Base-by-base conservation (phyloP, 1,284 basidiomycete genomes). In the Trichosporon sp. region DNA sequence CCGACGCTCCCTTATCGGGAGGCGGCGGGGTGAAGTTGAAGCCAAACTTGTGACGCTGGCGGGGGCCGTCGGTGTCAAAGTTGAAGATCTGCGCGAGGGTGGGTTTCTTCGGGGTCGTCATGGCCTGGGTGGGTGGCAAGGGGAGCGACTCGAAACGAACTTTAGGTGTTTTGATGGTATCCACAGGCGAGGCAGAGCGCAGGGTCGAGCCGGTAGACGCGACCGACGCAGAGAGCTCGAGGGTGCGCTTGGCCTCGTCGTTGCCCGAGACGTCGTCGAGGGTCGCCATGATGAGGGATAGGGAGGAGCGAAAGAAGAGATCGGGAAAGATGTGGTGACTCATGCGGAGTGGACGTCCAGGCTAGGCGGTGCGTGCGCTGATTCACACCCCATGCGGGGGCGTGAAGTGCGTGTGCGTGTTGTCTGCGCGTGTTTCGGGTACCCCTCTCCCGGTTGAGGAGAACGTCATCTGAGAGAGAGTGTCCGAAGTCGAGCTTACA, bases 11-110 rank as follows among this genome's bases (percentile, higher is more conserved):
- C 16, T 32, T 21, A 32, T 32, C 32, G 14, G 31, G 32, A 16
- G 31, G 16, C 31, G 59, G 31, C 32, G 59, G 31, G 6, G 59
- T 16, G 12, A 35, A 63, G 59, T 35, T 63, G 59, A 35, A 35
- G 4, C 16, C 14, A 5, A 35, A 35, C 59, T 37, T 63, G 31
- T 19, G 12, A n/a, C 32, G 5, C 31, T 19, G 19, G 51, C 51
- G 51, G 2, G 51, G 21, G 7, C 2, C 21, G 51, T 26, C 21
- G 16, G 14, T 16, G 59, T 63, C 59, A n/a, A 63, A 35, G 32
- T 63, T n/a, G 59, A 63, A 63, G 59, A 63, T 35, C 32, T 63
- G 59, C 31, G 59, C 59, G 31, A 63, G 59, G 16, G 59, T 63
- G 7, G 59, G 14, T 21, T 63, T 63, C 59, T 63, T 35, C 12